These are phyloP conservation scores for Fusarium hainanense DNA, from an alignment of 2,329 filamentous ascomycete genomes.

Conservation along the genomic window DNA sequence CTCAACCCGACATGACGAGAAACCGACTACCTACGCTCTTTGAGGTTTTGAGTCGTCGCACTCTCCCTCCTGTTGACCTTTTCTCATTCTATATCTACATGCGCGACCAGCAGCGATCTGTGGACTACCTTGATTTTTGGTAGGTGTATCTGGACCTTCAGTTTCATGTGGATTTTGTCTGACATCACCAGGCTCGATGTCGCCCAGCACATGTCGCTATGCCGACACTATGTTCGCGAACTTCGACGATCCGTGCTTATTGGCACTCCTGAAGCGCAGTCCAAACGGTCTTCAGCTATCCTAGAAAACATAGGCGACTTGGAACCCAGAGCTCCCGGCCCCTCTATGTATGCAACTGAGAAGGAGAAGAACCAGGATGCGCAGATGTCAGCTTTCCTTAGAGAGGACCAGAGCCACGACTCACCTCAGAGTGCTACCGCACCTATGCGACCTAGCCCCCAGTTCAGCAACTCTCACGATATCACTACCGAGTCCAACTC, in stretches of 20 bases:
- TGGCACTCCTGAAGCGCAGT: conserved; percentile 91
- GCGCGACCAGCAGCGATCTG: conserved; percentile 96
- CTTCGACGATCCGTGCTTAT: conserved; percentile 92
- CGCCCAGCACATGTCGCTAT: conserved; percentile 97
- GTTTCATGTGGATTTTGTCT: conserved; percentile 8
- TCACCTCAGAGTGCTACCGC: conserved; percentile 63
- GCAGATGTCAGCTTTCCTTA: conserved; percentile 89
- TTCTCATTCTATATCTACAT: conserved; percentile 99
- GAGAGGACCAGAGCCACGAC: conserved; percentile 71
- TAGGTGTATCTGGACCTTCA: conserved; percentile 57
- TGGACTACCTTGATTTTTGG: conserved; percentile 99
- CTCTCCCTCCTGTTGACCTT: conserved; percentile 93
- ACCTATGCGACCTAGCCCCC: conserved; percentile 61
- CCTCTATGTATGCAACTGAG: conserved; percentile 71
- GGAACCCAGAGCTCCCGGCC: conserved; percentile 67
- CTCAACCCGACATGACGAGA: conserved; percentile 70
- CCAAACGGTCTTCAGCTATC: conserved; percentile 85
- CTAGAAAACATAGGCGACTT: conserved; percentile 79
- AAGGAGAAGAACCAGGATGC: conserved; percentile 85
- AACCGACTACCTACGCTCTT: conserved; percentile 94
- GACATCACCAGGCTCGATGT: conserved; percentile 85
- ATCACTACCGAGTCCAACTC: conserved; percentile 82
- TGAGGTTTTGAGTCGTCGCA: conserved; percentile 93
- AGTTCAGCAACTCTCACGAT: conserved; percentile 70
- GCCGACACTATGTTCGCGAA: conserved; percentile 95